Base-by-base conservation (phyloP, 2,329 filamentous ascomycete species). In the Purpureocillium lavendulum region DNA sequence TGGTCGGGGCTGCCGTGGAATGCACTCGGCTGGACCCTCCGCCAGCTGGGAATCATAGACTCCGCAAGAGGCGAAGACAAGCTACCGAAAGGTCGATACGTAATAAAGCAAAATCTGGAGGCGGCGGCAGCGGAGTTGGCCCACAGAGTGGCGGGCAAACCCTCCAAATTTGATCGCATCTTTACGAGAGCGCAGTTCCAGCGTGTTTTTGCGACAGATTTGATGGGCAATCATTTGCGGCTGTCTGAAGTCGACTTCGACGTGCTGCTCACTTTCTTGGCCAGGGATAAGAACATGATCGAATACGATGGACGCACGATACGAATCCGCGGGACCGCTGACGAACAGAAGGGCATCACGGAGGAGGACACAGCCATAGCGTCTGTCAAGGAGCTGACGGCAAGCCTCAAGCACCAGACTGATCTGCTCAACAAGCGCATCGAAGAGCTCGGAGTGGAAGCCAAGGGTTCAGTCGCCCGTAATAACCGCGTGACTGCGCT, bases 291-390 rank as follows among this genome's bases (percentile, higher is more conserved):
- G 53, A 66, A 65, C 7, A 49, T 71, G 30, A 63, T 80, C 28
- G 69, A 64, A 36, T 79, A 70, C 50, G 80, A 87, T 52, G 77
- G 75, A 4, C 63, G 78, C 47, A 86, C 80, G 0, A 73, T 98
- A 49, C 89, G 85, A 56, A 81, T 97, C 58, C 82, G 77, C 50
- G 61, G 21, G 10, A 26, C 62, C 1, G 57, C 72, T 0, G 66
- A 69, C 3, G 70, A 76, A 38, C 60, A 65, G 33, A 43, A 55
- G 1, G 50, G 51, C 0, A 82, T 97, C 47, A 85, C 84, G 1
- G 68, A 80, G 41, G 83, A 94, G 51, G 92, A 98, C 62, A 67
- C 70, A 4, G 84, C 86, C 1, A 86, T 96, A 45, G 88, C 88
- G 1, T 84, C 84, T 14, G 75, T 98, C 9, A 90, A 89, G 53